Evolutionary conservation across 495 filamentous ascomycete species (phyloP).

Genomic region (Jackrogersella multiformis): DNA sequence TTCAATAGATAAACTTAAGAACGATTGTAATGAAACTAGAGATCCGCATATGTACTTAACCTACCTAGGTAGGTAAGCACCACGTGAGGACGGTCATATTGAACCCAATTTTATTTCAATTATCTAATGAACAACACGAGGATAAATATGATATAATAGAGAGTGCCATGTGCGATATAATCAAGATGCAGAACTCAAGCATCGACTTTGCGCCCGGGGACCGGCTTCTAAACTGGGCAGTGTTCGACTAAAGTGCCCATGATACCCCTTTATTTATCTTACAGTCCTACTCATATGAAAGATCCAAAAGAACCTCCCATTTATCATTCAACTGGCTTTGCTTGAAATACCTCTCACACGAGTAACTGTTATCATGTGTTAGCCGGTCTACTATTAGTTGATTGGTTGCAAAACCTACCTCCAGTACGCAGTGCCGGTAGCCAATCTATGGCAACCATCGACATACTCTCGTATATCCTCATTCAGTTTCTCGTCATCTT

Average conservation of each 20-base stretch:
- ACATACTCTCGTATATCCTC: constrained; percentile 43
- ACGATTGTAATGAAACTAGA: not conserved
- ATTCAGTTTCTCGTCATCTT: constrained; percentile 40
- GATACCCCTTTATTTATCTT: not conserved
- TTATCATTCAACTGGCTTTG: constrained; percentile 38
- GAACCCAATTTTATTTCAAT: too few species aligned
- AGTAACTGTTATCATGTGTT: constrained; percentile 26
- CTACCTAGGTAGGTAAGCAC: too few species aligned
- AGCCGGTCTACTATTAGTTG: not conserved
- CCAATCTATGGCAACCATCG: constrained; percentile 37
- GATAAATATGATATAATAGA: too few species aligned
- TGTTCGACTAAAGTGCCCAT: too few species aligned
- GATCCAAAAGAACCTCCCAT: constrained; percentile 35
- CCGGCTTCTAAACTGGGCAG: not conserved
- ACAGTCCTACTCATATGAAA: constrained; percentile 24
- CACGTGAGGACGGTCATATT: too few species aligned
- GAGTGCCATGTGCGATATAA: too few species aligned
- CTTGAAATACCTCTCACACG: constrained; percentile 42
- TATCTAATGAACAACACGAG: too few species aligned
- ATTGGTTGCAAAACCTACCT: constrained; percentile 25
- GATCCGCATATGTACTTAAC: too few species aligned
- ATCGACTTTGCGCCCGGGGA: not conserved
- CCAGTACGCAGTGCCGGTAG: constrained; percentile 44
- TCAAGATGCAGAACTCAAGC: too few species aligned
- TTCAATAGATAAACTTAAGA: not conserved